A percentile compares a stretch with the other conserved stretches of the same genome.
phyloP scores from a whole-genome alignment of 768 basidiomycete species.

The Phallus indusiatus region DNA sequence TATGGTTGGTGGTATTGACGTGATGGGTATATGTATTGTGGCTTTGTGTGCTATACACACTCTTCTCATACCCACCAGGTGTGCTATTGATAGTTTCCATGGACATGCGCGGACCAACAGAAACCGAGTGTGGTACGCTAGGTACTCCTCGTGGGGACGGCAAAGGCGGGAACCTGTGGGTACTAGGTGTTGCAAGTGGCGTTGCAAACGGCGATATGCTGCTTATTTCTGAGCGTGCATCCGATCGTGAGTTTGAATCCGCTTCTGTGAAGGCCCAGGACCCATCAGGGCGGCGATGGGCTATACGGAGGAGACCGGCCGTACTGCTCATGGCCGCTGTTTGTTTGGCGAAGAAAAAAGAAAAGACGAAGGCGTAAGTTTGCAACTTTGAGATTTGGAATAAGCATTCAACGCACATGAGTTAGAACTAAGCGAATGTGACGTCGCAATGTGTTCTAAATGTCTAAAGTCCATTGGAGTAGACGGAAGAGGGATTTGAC shows the following conservation, averaged over 20 bases:
- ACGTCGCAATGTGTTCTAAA: background rate
- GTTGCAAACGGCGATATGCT: background rate
- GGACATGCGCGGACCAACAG: background rate
- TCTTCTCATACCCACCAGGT: background rate
- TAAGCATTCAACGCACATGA: background rate
- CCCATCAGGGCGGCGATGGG: constrained; percentile 2
- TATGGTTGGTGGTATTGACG: background rate
- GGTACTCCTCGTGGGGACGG: background rate
- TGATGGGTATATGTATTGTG: too few species aligned
- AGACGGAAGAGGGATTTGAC: background rate
- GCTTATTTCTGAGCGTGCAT: background rate
- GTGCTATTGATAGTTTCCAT: background rate
- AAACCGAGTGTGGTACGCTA: background rate
- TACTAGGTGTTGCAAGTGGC: background rate
- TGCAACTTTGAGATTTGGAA: too few species aligned
- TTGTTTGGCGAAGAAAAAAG: too few species aligned
- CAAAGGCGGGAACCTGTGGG: background rate
- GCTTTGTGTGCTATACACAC: background rate
- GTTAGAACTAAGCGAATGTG: background rate
- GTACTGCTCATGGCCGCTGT: background rate
- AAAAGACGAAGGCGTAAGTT: background rate
- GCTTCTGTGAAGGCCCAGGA: constrained; percentile 2
- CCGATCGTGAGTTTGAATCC: background rate
- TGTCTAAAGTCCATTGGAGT: background rate
- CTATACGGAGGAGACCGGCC: background rate